These are phyloP conservation scores for Exutisphaerella laricina DNA, from an alignment of 2,329 filamentous ascomycete genomes.

Conservation along the genomic window DNA sequence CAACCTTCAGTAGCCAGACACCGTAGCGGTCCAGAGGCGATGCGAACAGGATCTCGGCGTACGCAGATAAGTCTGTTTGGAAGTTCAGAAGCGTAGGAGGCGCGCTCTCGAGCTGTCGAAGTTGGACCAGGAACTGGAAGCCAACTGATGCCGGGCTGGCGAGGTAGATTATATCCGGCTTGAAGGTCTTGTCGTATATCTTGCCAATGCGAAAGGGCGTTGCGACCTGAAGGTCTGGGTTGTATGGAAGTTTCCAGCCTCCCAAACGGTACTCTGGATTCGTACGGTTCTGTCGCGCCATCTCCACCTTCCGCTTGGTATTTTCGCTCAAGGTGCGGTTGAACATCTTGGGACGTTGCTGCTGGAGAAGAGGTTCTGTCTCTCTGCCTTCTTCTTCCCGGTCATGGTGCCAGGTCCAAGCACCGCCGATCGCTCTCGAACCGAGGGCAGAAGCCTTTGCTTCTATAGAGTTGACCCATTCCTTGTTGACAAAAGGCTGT, in stretches of 20 bases:
- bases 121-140: conserved; percentile 65
- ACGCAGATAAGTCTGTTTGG: conserved; percentile 65
- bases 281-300: conserved; percentile 29
- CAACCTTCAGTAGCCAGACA: conserved; percentile 56
- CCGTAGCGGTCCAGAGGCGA: conserved; percentile 56
- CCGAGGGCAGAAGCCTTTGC: conserved; percentile 30
- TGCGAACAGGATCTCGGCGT: conserved; percentile 64
- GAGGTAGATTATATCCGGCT: conserved; percentile 64
- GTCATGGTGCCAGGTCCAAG: conserved; percentile 31
- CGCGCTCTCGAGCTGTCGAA: conserved; percentile 53
- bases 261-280: conserved; percentile 54
- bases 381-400: conserved; percentile 20
- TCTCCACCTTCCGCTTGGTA: conserved; percentile 24
- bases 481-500: conserved; percentile 31
- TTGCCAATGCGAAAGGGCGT: conserved; percentile 62
- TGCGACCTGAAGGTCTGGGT: conserved; percentile 64
- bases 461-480: conserved; percentile 31
- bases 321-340: conserved; percentile 28
- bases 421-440: conserved; percentile 31
- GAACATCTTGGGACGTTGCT: conserved; percentile 24
- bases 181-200: conserved; percentile 57
- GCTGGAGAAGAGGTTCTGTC: conserved; percentile 17
- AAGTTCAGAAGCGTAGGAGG: conserved; percentile 63
- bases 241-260: conserved; percentile 64
- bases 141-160: conserved; percentile 64